Evolutionary conservation across 106 monocot species (phyloP).

Genomic region (Allium sativum): DNA sequence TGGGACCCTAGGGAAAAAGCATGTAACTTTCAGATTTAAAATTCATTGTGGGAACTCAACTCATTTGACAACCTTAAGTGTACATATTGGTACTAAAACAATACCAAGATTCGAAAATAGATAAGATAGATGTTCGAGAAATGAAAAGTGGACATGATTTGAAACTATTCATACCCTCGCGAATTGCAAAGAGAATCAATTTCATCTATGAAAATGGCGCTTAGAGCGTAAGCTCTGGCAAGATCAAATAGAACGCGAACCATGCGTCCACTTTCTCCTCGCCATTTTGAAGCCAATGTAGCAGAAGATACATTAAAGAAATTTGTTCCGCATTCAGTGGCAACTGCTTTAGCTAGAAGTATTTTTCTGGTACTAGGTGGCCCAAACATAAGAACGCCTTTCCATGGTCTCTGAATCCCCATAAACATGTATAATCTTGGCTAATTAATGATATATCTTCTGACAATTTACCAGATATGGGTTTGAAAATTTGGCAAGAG

Average conservation of each 20-base stretch:
- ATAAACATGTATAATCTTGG: constrained; percentile 9
- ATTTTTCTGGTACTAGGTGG: constrained; percentile 97
- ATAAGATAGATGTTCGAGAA: too few species aligned
- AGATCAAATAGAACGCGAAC: constrained; percentile 92
- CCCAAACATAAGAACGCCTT: constrained; percentile 99
- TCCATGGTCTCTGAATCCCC: constrained; percentile 97
- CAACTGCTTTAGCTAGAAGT: constrained; percentile 94
- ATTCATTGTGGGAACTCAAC: too few species aligned
- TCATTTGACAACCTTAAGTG: too few species aligned
- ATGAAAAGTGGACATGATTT: too few species aligned
- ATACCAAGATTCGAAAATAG: too few species aligned
- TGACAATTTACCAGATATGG: too few species aligned
- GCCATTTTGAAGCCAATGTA: constrained; percentile 99
- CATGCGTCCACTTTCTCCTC: constrained; percentile 99
- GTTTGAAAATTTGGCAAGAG: too few species aligned
- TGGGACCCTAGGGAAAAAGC: too few species aligned
- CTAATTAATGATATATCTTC: too few species aligned
- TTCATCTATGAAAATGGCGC: constrained; percentile 98
- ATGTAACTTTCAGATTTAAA: too few species aligned
- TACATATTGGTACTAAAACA: too few species aligned
- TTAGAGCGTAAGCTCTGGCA: constrained; percentile 93
- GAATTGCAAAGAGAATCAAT: constrained; percentile 98
- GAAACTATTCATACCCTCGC: neutral
- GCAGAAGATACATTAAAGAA: constrained; percentile 99
- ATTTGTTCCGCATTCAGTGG: constrained; percentile 97